Evolutionary conservation across 352 stramenopile genomes (phyloP), one percentile per base, ranked within the genome.

Genomic region (Phytopythium oedochilum): DNA sequence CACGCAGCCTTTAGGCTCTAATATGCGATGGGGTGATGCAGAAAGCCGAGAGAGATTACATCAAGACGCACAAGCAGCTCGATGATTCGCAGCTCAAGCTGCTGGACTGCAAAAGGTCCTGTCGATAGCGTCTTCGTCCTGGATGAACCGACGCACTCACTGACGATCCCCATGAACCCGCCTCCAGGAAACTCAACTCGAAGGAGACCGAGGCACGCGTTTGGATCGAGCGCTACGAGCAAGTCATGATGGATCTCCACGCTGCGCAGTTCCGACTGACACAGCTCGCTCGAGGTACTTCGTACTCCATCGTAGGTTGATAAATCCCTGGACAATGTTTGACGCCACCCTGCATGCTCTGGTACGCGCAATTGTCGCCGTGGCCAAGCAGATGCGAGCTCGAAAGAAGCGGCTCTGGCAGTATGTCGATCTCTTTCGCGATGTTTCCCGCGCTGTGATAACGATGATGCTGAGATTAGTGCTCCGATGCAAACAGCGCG

Each of bases 181-280:
- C n/a, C n/a, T n/a, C n/a, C 46, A 88, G 78, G 10, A 78, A 71
- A 54, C 35, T 84, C 10, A 66, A 55, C 3, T 66, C 72, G 18
- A 83, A 83, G 29, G 73, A 86, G 18, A 59, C 65, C 1, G 78
- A 91, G 57, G 73, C 87, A 8, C 67, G 68, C 8, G 48, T 88
- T 3, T 93, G 83, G 83, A 88, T 90, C 28, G 70, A 89, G 47
- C 69, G 80, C 45, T 93, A 93, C 44, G 82, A 93, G 32, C 83
- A 93, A 54, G 83, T 89, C 23, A 93, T 91, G 80, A 71, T 93
- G 60, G 83, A 93, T 52, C 65, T 93, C 10, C 83, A 93, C 47
- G 80, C 73, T 9, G 73, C 83, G 7, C 83, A 93, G 59, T 83
- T 88, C 50, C 76, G 73, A 2, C 67, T 91, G 23, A 78, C 79